Evolutionary conservation across 768 basidiomycete species (phyloP).

Genomic region (Leccinum boreale): DNA sequence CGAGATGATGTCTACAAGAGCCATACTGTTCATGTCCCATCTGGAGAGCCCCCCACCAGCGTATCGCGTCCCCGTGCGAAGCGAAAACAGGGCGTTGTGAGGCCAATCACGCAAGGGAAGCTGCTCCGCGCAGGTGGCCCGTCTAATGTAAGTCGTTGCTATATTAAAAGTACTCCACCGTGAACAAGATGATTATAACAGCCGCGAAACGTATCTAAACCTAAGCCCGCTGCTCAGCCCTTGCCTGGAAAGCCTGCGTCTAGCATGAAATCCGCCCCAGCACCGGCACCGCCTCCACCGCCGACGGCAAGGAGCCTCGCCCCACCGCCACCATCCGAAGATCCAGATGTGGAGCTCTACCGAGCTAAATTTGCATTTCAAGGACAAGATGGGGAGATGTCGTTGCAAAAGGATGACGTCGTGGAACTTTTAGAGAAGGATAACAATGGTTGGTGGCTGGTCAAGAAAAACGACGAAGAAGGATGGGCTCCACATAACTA

Average conservation of each 20-base stretch:
- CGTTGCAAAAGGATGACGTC: constrained; percentile 83
- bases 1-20: constrained; percentile 91
- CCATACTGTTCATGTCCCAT: constrained; percentile 80
- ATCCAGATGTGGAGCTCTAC: constrained; percentile 72
- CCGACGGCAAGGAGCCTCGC: constrained; percentile 43
- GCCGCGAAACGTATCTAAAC: constrained; percentile 34
- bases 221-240: constrained; percentile 47
- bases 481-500: constrained; percentile 98
- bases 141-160: constrained; percentile 43
- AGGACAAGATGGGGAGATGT: constrained; percentile 91
- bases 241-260: constrained; percentile 56
- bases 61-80: constrained; percentile 80
- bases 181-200: constrained; percentile 35
- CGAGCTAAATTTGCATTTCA: constrained; percentile 90
- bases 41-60: constrained; percentile 84
- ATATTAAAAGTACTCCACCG: not conserved
- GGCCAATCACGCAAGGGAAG: constrained; percentile 84
- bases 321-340: constrained; percentile 52
- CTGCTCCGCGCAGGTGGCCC: constrained; percentile 76
- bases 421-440: constrained; percentile 91
- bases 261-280: constrained; percentile 22
- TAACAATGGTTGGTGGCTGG: constrained; percentile 98
- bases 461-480: constrained; percentile 76
- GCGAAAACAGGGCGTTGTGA: constrained; percentile 80
- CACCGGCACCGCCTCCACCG: constrained; percentile 33